Percentiles rank a stretch among this genome's conserved stretches.
phyloP scores from a whole-genome alignment of 331 rosid genomes.

The Saraca asoca region DNA sequence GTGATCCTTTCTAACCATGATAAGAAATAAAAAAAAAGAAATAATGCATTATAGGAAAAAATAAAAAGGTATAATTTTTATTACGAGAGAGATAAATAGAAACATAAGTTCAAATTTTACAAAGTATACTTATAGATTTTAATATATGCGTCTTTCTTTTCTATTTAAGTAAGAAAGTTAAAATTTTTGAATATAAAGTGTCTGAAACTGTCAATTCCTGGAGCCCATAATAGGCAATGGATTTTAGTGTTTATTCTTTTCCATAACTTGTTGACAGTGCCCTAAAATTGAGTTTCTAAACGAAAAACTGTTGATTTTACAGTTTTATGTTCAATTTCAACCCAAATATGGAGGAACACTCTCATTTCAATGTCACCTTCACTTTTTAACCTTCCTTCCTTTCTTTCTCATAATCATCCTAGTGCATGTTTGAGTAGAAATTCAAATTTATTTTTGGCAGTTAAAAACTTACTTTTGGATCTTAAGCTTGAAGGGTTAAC shows the following conservation, averaged over 20 bases:
- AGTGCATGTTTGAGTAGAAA: background rate
- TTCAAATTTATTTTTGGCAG: too few relatives aligned
- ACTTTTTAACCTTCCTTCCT: background rate
- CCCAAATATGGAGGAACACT: conserved; percentile 14
- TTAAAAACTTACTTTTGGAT: too few relatives aligned
- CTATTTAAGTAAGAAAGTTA: too few relatives aligned
- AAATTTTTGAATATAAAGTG: too few relatives aligned
- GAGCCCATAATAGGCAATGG: conserved; percentile 27
- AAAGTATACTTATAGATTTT: too few relatives aligned
- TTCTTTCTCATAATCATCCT: background rate
- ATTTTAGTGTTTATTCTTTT: conserved; percentile 23
- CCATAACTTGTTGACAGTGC: conserved; percentile 5
- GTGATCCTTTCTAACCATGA: conserved; percentile 27
- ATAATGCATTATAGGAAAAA: conserved; percentile 20
- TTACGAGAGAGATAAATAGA: too few relatives aligned
- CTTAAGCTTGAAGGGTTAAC: too few relatives aligned
- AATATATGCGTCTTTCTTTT: too few relatives aligned
- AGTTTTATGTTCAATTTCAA: conserved; percentile 14
- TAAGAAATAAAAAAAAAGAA: conserved; percentile 11
- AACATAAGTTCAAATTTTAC: too few relatives aligned
- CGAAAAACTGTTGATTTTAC: background rate
- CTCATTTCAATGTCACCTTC: conserved; percentile 24
- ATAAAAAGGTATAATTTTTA: too few relatives aligned
- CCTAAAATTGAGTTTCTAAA: conserved; percentile 18
- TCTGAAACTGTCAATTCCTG: conserved; percentile 40